Evolutionary conservation across 805 yeast genomes (phyloP), one percentile per base, ranked within the genome.

Genomic region (Zygotorulaspora chibaensis): DNA sequence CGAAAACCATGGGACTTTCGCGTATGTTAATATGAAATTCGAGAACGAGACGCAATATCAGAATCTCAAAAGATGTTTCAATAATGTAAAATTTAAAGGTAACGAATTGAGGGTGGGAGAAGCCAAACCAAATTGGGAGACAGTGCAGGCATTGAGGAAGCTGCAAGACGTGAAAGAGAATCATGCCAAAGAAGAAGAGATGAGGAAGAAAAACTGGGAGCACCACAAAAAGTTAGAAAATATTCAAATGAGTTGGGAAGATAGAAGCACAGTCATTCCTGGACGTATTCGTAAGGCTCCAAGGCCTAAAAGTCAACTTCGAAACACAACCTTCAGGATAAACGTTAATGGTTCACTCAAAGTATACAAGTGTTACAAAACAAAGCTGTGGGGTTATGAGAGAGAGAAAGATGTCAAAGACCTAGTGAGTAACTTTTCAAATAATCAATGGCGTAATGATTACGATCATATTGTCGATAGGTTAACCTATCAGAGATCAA

Each of bases 341-440:
- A 72, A 70, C 49, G 73, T 77, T 47, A 79, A 76, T 56, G 87
- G 83, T 6, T 75, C 66, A 38, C 66, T 79, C 43, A 81, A 77
- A 63, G 70, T 71, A 4, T 66, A 84, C 46, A 78, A 77, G 55
- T 71, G 83, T 53, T 76, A 75, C 55, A 88, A 89, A 67, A 79
- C 83, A 27, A 89, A 89, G 61, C 73, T 93, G 34, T 91, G 99
- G 99, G 98, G 98, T 2, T 75, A 79, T 50, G 89, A 85, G 53
- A 86, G 85, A 67, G 75, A 78, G 51, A 83, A 77, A 56, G 70
- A 74, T 2, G 62, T 74, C 2, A 73, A 75, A 28, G 93, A 84
- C 54, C 70, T 89, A 53, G 85, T 83, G 0, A 76, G 72, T 65
- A 70, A 71, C 43, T 90, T 77, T 61, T 69, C 65, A 8, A 76